Evolutionary conservation across 805 yeast species (phyloP).

Genomic region (Brettanomyces sp.): DNA sequence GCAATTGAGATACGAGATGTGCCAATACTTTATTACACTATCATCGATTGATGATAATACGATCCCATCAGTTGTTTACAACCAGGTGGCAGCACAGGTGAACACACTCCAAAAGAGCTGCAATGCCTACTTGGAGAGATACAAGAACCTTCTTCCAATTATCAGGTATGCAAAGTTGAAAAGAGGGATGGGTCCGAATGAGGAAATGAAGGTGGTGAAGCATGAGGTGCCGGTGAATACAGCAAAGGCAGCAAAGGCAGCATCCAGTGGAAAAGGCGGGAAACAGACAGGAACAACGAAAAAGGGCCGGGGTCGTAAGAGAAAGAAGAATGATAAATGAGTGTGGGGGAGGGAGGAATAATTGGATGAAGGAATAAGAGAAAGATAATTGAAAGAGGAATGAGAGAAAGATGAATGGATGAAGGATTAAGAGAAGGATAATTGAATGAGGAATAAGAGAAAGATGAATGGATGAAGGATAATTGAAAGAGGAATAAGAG

Average conservation of each 20-base stretch:
- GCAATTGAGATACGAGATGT: slow-evolving; percentile 31
- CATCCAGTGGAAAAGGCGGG: not conserved
- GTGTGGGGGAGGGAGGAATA: too few species aligned
- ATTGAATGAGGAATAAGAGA: too few species aligned
- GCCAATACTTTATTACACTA: slow-evolving; percentile 24
- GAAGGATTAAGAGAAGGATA: too few species aligned
- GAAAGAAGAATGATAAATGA: too few species aligned
- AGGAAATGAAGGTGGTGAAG: slow-evolving; percentile 21
- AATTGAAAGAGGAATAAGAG: too few species aligned
- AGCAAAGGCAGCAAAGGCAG: not conserved
- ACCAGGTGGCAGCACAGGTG: slow-evolving; percentile 28
- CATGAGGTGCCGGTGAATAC: slow-evolving; percentile 19
- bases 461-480: too few species aligned
- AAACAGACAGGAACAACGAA: not conserved
- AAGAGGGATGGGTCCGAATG: slow-evolving; percentile 41
- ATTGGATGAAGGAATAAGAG: too few species aligned
- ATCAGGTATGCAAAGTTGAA: slow-evolving; percentile 41
- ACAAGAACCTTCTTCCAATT: slow-evolving; percentile 38
- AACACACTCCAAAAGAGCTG: slow-evolving; percentile 29
- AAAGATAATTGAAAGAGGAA: too few species aligned
- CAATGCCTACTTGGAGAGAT: slow-evolving; percentile 33
- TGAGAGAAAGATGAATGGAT: too few species aligned
- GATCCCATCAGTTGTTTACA: slow-evolving; percentile 31
- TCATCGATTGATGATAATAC: slow-evolving; percentile 36
- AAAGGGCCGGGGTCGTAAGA: too few species aligned